A percentile compares a stretch with the other conserved stretches of the same genome.
These are phyloP conservation scores for Penicillium paradoxum DNA, from an alignment of 495 filamentous ascomycete species.

Conservation along the genomic window DNA sequence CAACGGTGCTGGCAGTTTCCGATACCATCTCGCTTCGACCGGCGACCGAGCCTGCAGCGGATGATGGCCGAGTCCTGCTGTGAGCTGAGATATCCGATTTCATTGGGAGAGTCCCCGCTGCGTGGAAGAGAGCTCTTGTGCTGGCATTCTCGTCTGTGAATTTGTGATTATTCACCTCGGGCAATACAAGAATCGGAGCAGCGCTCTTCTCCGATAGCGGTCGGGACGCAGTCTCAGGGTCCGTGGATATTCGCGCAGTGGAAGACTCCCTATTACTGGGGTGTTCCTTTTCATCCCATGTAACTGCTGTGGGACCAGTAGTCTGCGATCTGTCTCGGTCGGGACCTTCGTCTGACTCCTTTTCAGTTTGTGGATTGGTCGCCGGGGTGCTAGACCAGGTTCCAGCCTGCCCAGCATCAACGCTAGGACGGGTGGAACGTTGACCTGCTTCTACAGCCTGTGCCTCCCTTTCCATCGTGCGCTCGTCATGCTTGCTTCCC, in stretches of 20 bases:
- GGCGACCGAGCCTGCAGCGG: slow-evolving; percentile 24
- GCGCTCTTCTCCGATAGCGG: slow-evolving; percentile 15
- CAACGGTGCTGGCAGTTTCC: slow-evolving; percentile 27
- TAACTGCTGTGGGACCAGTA: not conserved
- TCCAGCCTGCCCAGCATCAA: slow-evolving; percentile 35
- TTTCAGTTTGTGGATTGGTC: slow-evolving; percentile 4
- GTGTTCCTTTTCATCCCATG: slow-evolving; percentile 16
- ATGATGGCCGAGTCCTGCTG: slow-evolving; percentile 20
- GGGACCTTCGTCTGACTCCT: not conserved
- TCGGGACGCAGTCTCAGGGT: slow-evolving; percentile 8
- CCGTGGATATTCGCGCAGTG: not conserved
- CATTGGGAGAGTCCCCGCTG: slow-evolving; percentile 25
- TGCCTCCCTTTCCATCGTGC: slow-evolving; percentile 52
- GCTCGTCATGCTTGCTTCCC: slow-evolving; percentile 84
- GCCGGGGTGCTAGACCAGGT: slow-evolving; percentile 25
- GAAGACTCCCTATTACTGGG: slow-evolving; percentile 2
- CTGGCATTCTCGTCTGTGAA: slow-evolving; percentile 33
- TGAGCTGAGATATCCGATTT: slow-evolving; percentile 21
- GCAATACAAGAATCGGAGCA: slow-evolving; percentile 31
- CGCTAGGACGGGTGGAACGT: slow-evolving; percentile 26
- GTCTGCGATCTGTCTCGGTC: not conserved
- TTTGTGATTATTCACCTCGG: slow-evolving; percentile 26
- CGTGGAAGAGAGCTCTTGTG: slow-evolving; percentile 36
- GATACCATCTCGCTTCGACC: slow-evolving; percentile 34
- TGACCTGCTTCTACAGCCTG: slow-evolving; percentile 23